Conservation (phyloP, 129 eudicot species). For the Escallonia rubra region DNA sequence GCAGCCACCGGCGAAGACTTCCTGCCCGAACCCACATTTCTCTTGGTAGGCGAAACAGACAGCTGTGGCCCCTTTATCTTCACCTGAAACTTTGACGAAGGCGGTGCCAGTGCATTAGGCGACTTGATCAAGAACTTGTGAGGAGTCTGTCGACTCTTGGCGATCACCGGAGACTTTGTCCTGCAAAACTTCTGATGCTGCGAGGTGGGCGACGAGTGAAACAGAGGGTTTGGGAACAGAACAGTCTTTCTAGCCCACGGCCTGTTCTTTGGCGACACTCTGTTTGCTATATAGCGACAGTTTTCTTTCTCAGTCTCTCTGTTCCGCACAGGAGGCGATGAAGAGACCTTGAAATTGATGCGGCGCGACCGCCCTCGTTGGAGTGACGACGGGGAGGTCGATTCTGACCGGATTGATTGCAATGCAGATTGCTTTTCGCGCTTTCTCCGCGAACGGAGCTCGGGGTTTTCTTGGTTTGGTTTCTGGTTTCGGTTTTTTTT, state of each 20-base stretch:
- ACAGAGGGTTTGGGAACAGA: slow-evolving; percentile 78
- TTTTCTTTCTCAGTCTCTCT: slow-evolving; percentile 52
- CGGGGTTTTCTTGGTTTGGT: slow-evolving; percentile 46
- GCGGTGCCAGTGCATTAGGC: slow-evolving; percentile 3
- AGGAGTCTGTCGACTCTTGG: slow-evolving; percentile 47
- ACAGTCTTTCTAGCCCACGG: slow-evolving; percentile 92
- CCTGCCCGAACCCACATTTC: slow-evolving; percentile 10
- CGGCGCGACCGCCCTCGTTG: slow-evolving; percentile 65
- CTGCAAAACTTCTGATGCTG: slow-evolving; percentile 31
- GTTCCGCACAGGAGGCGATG: slow-evolving; percentile 33
- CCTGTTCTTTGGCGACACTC: slow-evolving; percentile 78
- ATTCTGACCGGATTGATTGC: slow-evolving; percentile 35
- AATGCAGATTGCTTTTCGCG: slow-evolving; percentile 51
- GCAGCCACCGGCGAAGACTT: slow-evolving; percentile 30
- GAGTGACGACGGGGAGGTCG: slow-evolving; percentile 32
- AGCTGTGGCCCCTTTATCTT: slow-evolving; percentile 48
- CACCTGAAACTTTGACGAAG: slow-evolving; percentile 44
- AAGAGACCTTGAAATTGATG: slow-evolving; percentile 58
- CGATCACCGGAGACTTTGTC: slow-evolving; percentile 63
- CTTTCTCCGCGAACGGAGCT: slow-evolving; percentile 54
- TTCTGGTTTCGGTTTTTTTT: slow-evolving; percentile 34
- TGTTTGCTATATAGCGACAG: slow-evolving; percentile 44
- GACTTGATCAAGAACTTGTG: slow-evolving; percentile 90
- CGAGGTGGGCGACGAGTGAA: slow-evolving; percentile 58
- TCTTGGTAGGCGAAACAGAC: slow-evolving; percentile 44